A percentile compares a stretch with the other conserved stretches of the same genome.
phyloP scores from a whole-genome alignment of 495 filamentous ascomycete species.

The Penicillium pancosmium region DNA sequence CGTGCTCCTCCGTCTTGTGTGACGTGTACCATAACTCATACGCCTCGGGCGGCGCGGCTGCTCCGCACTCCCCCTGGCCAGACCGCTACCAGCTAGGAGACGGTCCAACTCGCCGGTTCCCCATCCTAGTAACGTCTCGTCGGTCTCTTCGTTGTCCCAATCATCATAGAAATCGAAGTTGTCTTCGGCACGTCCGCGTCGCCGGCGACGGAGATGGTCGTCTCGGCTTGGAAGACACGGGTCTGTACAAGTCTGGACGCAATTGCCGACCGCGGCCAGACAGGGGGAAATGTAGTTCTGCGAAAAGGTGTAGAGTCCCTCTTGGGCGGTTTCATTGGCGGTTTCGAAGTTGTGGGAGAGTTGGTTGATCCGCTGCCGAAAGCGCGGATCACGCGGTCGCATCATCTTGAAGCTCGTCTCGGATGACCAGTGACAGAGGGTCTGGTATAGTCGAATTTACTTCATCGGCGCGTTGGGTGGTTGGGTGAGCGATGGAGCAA shows the following conservation, averaged over 20 bases:
- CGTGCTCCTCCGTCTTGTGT: conserved; percentile 66
- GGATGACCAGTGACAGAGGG: neutral
- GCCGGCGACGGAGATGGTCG: conserved; percentile 69
- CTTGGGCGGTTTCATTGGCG: conserved; percentile 88
- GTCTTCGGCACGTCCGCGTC: conserved; percentile 72
- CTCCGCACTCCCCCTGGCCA: conserved; percentile 49
- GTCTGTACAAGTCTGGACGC: conserved; percentile 68
- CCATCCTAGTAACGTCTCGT: conserved; percentile 68
- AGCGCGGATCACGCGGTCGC: conserved; percentile 83
- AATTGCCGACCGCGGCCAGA: conserved; percentile 63
- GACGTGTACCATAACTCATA: conserved; percentile 86
- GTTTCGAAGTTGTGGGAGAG: conserved; percentile 90
- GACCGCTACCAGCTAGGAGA: conserved; percentile 75
- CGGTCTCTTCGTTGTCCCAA: conserved; percentile 78
- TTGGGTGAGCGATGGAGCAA: conserved; percentile 4
- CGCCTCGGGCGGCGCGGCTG: conserved; percentile 74
- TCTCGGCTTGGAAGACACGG: conserved; percentile 75
- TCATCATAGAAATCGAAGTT: conserved; percentile 99
- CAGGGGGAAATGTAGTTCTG: conserved; percentile 86
- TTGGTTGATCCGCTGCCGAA: conserved; percentile 91
- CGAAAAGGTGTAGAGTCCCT: conserved; percentile 82
- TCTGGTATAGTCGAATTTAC: conserved; percentile 6
- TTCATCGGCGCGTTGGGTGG: conserved; percentile 19
- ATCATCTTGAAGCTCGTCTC: conserved; percentile 42
- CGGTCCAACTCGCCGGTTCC: conserved; percentile 88